A percentile compares a stretch with the other conserved stretches of the same genome.
phyloP scores from a whole-genome alignment of 148 eudicot genomes.

The Cornus controversa region DNA sequence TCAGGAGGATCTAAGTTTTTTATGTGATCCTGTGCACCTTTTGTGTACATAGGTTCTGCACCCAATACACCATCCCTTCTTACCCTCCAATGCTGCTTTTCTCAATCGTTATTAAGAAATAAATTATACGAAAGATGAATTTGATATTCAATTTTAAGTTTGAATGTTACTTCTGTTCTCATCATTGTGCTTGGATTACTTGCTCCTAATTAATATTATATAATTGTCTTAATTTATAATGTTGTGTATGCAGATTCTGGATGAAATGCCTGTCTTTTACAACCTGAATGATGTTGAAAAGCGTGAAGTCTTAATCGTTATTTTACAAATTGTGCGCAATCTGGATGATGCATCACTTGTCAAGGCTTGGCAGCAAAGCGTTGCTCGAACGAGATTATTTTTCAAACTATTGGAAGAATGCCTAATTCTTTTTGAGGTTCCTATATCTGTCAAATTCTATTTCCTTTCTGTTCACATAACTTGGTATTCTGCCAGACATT shows the following conservation, averaged over 20 bases:
- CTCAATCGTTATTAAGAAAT: no score
- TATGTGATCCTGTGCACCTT: no score
- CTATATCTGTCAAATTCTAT: background rate
- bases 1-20: no score
- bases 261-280: slow-evolving; percentile 99
- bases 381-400: slow-evolving; percentile 95
- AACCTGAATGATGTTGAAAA: slow-evolving; percentile 88
- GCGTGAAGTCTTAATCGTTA: slow-evolving; percentile 84
- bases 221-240: background rate
- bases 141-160: no score
- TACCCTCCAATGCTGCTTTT: no score
- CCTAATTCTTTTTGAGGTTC: slow-evolving; percentile 85
- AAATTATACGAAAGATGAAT: no score
- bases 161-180: background rate
- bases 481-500: background rate
- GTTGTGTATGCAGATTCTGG: slow-evolving; percentile 73
- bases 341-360: slow-evolving; percentile 91
- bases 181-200: background rate
- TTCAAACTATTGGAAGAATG: slow-evolving; percentile 97
- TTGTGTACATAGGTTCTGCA: no score
- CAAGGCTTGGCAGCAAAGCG: slow-evolving; percentile 98
- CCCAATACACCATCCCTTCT: no score
- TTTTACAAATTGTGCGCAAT: slow-evolving; percentile 91
- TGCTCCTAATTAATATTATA: background rate
- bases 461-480: background rate